Conservation (phyloP, 1,139 yeast species). For the Scheffersomyces quercinus region DNA sequence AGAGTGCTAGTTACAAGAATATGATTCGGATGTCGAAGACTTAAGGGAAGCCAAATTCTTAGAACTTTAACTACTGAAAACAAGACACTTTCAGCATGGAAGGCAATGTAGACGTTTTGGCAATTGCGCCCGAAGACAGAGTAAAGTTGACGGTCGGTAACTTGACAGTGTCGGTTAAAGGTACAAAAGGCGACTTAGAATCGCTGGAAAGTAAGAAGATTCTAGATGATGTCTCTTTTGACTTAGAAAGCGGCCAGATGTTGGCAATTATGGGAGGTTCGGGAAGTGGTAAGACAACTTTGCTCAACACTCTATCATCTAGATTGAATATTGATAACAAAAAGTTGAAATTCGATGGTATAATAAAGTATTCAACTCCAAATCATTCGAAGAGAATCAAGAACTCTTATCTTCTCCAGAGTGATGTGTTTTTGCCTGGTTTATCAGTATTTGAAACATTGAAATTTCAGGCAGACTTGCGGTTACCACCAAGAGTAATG, state of each 20-base stretch:
- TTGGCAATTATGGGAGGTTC: constrained; percentile 30
- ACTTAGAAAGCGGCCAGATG: constrained; percentile 17
- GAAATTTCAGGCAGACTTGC: constrained; percentile 20
- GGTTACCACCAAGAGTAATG: constrained; percentile 16
- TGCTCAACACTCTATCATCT: constrained; percentile 24
- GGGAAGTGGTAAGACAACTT: constrained; percentile 26
- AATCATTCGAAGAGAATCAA: constrained; percentile 11
- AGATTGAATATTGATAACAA: constrained; percentile 16
- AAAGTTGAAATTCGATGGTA: constrained; percentile 34
- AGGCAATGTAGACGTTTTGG: neutral
- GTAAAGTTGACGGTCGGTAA: constrained; percentile 15
- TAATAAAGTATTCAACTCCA: constrained; percentile 38
- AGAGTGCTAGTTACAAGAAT: neutral
- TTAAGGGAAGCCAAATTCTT: too few relatives aligned
- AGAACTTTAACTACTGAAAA: neutral
- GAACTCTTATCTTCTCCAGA: constrained; percentile 23
- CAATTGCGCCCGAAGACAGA: constrained; percentile 13
- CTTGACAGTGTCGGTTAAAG: constrained; percentile 13
- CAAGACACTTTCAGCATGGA: neutral
- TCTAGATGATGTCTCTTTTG: constrained; percentile 21
- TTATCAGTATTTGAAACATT: constrained; percentile 23
- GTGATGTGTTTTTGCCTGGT: constrained; percentile 24
- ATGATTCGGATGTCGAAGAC: neutral
- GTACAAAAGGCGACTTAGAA: constrained; percentile 2
- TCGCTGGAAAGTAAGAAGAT: constrained; percentile 7